Evolutionary conservation across 192 early-diverging fungal genomes (phyloP).

Genomic region (Diversispora eburnea): DNA sequence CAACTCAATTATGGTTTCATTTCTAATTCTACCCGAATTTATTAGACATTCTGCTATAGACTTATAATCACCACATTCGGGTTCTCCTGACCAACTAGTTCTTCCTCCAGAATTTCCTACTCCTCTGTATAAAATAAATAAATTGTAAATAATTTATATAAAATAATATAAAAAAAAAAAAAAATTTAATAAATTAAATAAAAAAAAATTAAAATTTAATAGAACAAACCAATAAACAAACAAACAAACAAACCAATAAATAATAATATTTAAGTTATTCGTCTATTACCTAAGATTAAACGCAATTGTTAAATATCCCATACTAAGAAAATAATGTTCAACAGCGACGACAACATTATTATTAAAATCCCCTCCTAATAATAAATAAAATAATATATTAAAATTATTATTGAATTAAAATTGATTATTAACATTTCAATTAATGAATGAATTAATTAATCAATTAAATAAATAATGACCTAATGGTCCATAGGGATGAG

Average conservation of each 20-base stretch:
- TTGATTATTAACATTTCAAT: background rate
- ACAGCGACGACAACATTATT: conserved; percentile 23
- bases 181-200: background rate
- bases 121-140: conserved; percentile 31
- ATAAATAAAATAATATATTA: background rate
- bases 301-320: conserved; percentile 33
- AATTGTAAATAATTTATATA: background rate
- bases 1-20: background rate
- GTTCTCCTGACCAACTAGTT: conserved; percentile 41
- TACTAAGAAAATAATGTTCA: conserved; percentile 15
- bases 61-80: conserved; percentile 40
- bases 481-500: conserved; percentile 44
- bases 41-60: conserved; percentile 37
- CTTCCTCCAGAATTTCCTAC: conserved; percentile 39
- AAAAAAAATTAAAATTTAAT: too few species aligned
- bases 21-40: conserved; percentile 18
- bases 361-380: conserved; percentile 13
- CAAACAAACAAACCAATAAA: too few species aligned
- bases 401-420: too few species aligned
- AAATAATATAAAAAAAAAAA: background rate
- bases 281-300: conserved; percentile 41
- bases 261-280: too few species aligned
- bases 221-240: too few species aligned
- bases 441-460: background rate
- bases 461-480: conserved; percentile 24